Evolutionary conservation across 306 rosid genomes (phyloP).

Genomic region (Quercus glauca): DNA sequence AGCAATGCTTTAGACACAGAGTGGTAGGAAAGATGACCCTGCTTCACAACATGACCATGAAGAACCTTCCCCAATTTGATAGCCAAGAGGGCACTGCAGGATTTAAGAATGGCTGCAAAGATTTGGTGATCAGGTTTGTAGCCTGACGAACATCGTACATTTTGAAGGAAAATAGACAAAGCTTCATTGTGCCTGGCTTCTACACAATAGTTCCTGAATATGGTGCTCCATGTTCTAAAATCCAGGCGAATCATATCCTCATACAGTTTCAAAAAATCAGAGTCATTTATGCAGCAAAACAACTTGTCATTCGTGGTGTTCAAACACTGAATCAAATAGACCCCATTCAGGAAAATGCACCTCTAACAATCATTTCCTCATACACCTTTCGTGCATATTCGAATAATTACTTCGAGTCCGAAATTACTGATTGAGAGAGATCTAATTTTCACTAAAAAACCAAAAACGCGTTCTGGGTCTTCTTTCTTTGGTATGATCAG

Average conservation of each 20-base stretch:
- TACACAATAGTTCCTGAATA: constrained; percentile 38
- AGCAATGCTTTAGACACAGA: constrained; percentile 66
- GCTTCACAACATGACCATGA: constrained; percentile 60
- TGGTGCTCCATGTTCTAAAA: constrained; percentile 43
- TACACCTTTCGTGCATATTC: constrained; percentile 56
- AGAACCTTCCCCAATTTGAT: constrained; percentile 53
- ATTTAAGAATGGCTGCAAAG: constrained; percentile 61
- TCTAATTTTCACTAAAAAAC: constrained; percentile 27
- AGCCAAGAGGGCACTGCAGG: constrained; percentile 59
- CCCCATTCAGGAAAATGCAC: constrained; percentile 44
- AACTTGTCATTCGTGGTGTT: too few relatives aligned
- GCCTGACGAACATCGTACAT: constrained; percentile 22
- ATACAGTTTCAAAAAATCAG: neutral
- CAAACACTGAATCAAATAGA: too few relatives aligned
- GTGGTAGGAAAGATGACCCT: constrained; percentile 63
- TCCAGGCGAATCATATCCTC: constrained; percentile 43
- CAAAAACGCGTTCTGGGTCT: constrained; percentile 46
- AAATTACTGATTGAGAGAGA: constrained; percentile 16
- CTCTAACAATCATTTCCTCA: constrained; percentile 51
- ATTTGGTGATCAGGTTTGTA: constrained; percentile 48
- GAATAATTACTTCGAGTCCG: constrained; percentile 45
- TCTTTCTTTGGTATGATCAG: constrained; percentile 37
- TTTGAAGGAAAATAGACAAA: constrained; percentile 46
- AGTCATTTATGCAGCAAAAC: too few relatives aligned
- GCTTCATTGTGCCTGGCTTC: constrained; percentile 51